Conservation (phyloP, 768 basidiomycete species). For the Cyathus striatus region DNA sequence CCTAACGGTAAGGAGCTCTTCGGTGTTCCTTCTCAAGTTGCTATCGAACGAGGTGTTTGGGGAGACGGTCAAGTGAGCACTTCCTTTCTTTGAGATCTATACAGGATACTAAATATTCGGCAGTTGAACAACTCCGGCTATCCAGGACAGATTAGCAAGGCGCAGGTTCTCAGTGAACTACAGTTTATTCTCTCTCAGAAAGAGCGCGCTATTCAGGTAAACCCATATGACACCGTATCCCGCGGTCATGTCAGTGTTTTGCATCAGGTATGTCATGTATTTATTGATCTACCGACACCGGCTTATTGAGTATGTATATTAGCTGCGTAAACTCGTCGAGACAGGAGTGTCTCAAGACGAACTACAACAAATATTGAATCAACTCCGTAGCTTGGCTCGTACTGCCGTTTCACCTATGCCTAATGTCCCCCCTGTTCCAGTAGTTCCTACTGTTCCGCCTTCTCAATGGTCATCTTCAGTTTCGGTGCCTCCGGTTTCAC, state of each 20-base stretch:
- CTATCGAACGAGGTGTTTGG: slow-evolving; percentile 85
- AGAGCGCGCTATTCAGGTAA: slow-evolving; percentile 64
- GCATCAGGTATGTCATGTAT: slow-evolving; percentile 57
- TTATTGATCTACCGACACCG: too few relatives aligned
- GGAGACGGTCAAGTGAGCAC: slow-evolving; percentile 52
- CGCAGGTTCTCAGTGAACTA: slow-evolving; percentile 79
- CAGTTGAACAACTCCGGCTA: too few relatives aligned
- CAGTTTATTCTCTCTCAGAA: slow-evolving; percentile 81
- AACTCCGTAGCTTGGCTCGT: slow-evolving; percentile 61
- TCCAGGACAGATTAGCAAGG: slow-evolving; percentile 52
- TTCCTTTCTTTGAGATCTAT: too few relatives aligned
- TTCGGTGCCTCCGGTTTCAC: slow-evolving; percentile 7
- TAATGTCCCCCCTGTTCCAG: slow-evolving; percentile 11
- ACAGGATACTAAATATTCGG: too few relatives aligned
- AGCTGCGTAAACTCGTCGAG: slow-evolving; percentile 73
- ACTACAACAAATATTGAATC: slow-evolving; percentile 67
- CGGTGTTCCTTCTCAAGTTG: slow-evolving; percentile 69
- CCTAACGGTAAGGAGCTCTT: slow-evolving; percentile 82
- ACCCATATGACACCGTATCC: slow-evolving; percentile 66
- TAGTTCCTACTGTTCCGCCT: too few relatives aligned
- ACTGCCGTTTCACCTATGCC: slow-evolving; percentile 32
- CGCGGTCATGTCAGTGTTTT: slow-evolving; percentile 75
- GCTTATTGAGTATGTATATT: slow-evolving; percentile 4
- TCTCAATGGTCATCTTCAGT: slow-evolving; percentile 14
- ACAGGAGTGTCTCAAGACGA: slow-evolving; percentile 78